Base-by-base conservation (phyloP, 768 basidiomycete genomes). In the Xerocomus brunneocitrinus region DNA sequence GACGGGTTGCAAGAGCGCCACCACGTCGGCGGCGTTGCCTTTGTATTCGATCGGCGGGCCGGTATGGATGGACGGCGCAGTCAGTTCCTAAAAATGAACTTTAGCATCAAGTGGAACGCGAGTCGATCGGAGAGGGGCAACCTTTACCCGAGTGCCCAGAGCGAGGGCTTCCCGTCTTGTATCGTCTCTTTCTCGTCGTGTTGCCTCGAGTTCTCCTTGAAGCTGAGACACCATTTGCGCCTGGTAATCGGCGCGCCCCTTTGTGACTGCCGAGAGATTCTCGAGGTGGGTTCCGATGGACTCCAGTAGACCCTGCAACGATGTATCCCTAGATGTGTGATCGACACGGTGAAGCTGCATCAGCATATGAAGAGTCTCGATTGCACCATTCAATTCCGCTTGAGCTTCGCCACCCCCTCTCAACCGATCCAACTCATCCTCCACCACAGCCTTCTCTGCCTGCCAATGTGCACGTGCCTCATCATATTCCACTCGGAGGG, bases 1-100 rank as follows among this genome's bases (percentile, higher is more conserved):
- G 24, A 95, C 61, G 9, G 89, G 82, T 47, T 79, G 78, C 30
- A 95, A 79, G 22, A 85, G 67, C 5, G 83, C 74, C 35, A 83
- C 74, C 55, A 91, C 74, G 7, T 78, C 76, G 25, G 75, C 74
- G 16, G 80, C 74, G 43, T 85, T 84, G 4, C 73, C 67, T 55
- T 67, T 59, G 62, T 62, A 59, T 61, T 66, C 55, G 55, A 66
- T 58, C 53, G 67, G 61, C 5, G 70, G 70, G 24, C 64, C 60
- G 47, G 45, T 58, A 46, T 62, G 34, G 43, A 58, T 25, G 22
- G 68, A 64, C 50, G 64, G 48, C 10, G 64, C 46, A 19, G 38
- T 64, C 46, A 60, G 53, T 54, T 41, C 67, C 65, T 63, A 50
- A 57, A 59, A 58, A 60, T 44, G 45, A 40, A 19, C 48, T 43